These are phyloP conservation scores for Capsicum baccatum DNA, from an alignment of 257 asterid genomes.

Conservation along the genomic window DNA sequence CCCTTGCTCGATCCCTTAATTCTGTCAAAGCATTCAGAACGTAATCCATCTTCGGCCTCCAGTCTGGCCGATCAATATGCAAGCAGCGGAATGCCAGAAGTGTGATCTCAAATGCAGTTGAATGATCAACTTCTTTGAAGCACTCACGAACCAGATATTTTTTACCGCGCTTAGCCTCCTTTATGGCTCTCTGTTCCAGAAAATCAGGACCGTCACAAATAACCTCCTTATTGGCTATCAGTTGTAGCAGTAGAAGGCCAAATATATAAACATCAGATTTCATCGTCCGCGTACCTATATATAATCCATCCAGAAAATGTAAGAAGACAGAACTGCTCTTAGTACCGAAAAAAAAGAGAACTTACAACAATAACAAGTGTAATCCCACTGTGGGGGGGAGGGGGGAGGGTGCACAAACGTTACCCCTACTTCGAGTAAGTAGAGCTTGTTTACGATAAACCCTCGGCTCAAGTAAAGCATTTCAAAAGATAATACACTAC, in stretches of 20 bases:
- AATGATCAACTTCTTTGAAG: constrained; percentile 12
- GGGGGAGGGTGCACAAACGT: background rate
- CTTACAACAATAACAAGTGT: too few species aligned
- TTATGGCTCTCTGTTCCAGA: background rate
- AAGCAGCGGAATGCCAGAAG: background rate
- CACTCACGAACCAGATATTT: background rate
- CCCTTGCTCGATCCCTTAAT: background rate
- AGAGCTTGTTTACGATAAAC: too few species aligned
- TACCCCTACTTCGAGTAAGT: background rate
- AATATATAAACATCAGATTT: background rate
- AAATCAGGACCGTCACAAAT: background rate
- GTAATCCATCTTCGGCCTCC: background rate
- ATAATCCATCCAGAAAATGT: background rate
- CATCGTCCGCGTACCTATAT: background rate
- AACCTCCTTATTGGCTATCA: background rate
- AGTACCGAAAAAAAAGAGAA: background rate
- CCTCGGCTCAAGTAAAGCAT: too few species aligned
- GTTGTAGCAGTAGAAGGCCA: background rate
- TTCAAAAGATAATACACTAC: too few species aligned
- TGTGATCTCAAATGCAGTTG: background rate
- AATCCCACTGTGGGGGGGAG: too few species aligned
- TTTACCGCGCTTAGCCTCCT: background rate
- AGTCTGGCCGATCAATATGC: background rate
- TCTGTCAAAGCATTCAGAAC: background rate
- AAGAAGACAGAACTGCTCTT: background rate